A percentile compares a stretch with the other conserved stretches of the same genome.
phyloP scores from a whole-genome alignment of 352 stramenopile genomes.

The Pythium scleroteichum region DNA sequence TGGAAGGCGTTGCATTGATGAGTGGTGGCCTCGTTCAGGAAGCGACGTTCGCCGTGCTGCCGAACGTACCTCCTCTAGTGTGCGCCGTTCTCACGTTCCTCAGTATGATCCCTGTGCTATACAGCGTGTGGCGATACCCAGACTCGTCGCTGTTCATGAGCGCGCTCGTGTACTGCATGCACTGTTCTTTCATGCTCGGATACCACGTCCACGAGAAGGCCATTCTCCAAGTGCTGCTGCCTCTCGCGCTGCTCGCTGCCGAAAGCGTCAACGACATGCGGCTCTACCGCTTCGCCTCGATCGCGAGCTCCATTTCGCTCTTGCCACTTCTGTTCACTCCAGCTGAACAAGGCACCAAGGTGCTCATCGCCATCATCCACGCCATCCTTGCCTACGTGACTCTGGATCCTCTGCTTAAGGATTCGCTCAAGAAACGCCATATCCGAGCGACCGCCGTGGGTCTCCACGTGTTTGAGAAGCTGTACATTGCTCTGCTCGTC shows the following conservation, averaged over 20 bases:
- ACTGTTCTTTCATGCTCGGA: constrained; percentile 95
- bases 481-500: constrained; percentile 49
- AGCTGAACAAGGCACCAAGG: constrained; percentile 71
- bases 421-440: constrained; percentile 65
- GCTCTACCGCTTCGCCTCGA: constrained; percentile 76
- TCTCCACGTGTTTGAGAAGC: constrained; percentile 54
- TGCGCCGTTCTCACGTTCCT: constrained; percentile 80
- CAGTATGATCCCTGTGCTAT: constrained; percentile 74
- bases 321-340: constrained; percentile 87
- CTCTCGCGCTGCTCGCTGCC: constrained; percentile 64
- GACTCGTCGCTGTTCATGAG: constrained; percentile 81
- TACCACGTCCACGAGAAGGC: constrained; percentile 99
- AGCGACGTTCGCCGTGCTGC: constrained; percentile 77
- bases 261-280: constrained; percentile 82
- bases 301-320: constrained; percentile 73
- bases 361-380: constrained; percentile 67
- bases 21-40: constrained; percentile 84
- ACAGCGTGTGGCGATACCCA: constrained; percentile 73
- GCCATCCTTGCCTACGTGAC: constrained; percentile 60
- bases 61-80: constrained; percentile 60
- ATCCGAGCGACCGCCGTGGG: constrained; percentile 65
- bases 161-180: constrained; percentile 87
- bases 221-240: constrained; percentile 90
- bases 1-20: constrained; percentile 59
- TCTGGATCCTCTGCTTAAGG: constrained; percentile 67